Conservation (phyloP, 208 protist species). For the Leishmania aethiopica region DNA sequence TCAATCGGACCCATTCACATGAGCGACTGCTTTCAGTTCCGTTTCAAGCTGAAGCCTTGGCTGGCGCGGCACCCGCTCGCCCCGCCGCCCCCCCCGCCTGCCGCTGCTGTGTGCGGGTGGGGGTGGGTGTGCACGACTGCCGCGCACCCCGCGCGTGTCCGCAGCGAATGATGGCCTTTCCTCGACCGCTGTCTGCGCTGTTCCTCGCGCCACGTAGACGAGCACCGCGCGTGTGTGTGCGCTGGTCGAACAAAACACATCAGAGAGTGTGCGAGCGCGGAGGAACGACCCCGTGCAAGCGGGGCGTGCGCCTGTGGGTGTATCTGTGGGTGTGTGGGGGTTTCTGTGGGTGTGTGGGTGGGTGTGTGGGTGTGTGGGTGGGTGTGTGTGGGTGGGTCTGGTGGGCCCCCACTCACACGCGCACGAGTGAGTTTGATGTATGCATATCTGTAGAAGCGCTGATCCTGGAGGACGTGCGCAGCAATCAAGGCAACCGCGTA, state of each 20-base stretch:
- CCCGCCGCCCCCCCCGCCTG: not conserved
- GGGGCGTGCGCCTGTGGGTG: not conserved
- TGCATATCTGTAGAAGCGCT: no score
- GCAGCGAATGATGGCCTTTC: not conserved
- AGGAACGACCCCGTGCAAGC: not conserved
- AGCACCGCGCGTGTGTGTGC: not conserved
- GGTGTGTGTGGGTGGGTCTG: not conserved
- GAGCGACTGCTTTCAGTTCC: not conserved
- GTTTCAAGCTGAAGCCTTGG: not conserved
- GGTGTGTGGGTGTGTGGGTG: not conserved
- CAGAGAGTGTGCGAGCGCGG: not conserved
- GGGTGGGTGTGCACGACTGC: not conserved
- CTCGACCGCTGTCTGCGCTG: not conserved
- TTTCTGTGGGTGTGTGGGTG: no score
- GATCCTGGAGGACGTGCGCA: no score
- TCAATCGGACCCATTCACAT: conserved; percentile 17
- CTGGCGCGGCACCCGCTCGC: not conserved
- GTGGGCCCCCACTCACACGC: no score
- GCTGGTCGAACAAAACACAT: not conserved
- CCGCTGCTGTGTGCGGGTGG: no score
- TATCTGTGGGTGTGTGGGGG: not conserved
- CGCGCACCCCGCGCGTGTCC: not conserved
- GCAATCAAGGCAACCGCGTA: no score
- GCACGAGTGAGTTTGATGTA: not conserved
- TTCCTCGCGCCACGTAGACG: not conserved